Evolutionary conservation across 306 rosid genomes (phyloP).

Genomic region (Morella rubra): DNA sequence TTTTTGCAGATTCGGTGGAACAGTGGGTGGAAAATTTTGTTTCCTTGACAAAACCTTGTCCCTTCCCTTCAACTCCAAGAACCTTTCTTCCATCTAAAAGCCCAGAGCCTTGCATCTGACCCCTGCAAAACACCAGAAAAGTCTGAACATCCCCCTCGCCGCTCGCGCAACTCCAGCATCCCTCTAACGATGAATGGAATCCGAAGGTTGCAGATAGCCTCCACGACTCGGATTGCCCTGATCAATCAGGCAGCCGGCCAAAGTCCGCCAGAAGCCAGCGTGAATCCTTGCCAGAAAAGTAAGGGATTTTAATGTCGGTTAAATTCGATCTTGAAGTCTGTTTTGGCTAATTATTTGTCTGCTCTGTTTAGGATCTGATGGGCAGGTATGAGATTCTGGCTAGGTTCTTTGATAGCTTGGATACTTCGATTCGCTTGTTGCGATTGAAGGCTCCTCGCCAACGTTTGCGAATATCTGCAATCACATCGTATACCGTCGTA

Average conservation of each 20-base stretch:
- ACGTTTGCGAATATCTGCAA: conserved; percentile 44
- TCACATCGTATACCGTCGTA: background rate
- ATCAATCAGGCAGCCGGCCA: conserved; percentile 10
- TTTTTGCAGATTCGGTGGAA: no score
- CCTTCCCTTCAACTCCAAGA: no score
- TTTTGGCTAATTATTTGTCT: background rate
- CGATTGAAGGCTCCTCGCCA: conserved; percentile 38
- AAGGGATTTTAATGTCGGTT: background rate
- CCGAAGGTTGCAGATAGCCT: conserved; percentile 41
- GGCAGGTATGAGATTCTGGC: conserved; percentile 55
- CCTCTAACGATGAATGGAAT: conserved; percentile 40
- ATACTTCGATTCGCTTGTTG: conserved; percentile 52
- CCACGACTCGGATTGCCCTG: conserved; percentile 27
- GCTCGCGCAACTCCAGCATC: conserved; percentile 46
- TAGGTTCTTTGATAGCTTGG: conserved; percentile 56
- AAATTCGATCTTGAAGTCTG: background rate
- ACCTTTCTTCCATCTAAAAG: no score
- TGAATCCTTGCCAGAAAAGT: conserved; percentile 55
- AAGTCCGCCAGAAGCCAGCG: conserved; percentile 36
- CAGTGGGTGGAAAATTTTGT: no score
- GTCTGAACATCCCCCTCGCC: conserved; percentile 26
- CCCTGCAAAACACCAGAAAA: conserved; percentile 65
- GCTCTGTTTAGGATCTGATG: background rate
- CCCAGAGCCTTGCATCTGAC: conserved; percentile 11
- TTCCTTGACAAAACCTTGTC: no score